Conservation (phyloP, 2,329 filamentous ascomycete species). For the Fusarium torreyae region DNA sequence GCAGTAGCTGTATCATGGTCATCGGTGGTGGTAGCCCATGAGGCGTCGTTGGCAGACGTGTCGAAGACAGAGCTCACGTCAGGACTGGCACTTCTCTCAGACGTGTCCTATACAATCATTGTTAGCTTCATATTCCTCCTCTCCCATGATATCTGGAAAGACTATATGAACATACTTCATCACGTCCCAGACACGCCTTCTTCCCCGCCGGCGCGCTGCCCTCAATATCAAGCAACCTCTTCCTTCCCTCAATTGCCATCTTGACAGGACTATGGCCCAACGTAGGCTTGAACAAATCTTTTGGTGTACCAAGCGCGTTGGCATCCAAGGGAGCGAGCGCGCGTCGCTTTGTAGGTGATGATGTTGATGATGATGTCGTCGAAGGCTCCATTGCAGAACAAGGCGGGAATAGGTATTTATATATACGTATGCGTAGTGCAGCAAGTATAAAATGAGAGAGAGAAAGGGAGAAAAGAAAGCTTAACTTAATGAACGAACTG, state of each 20-base stretch:
- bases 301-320: conserved; percentile 58
- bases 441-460: background rate
- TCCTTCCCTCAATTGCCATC: conserved; percentile 49
- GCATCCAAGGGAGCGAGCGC: conserved; percentile 64
- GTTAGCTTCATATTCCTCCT: conserved; percentile 12
- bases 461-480: background rate
- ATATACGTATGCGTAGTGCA: background rate
- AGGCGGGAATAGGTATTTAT: background rate
- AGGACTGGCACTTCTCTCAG: conserved; percentile 56
- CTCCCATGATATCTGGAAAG: background rate
- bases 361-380: conserved; percentile 35
- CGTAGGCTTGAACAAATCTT: conserved; percentile 44
- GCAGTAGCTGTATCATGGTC: conserved; percentile 59
- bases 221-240: conserved; percentile 48
- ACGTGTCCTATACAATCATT: conserved; percentile 42
- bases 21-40: conserved; percentile 65
- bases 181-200: conserved; percentile 54
- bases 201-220: conserved; percentile 50
- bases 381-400: conserved; percentile 43
- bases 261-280: conserved; percentile 46
- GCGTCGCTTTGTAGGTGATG: conserved; percentile 64
- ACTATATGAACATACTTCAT: conserved; percentile 48
- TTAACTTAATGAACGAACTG: background rate
- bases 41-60: conserved; percentile 62
- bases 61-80: conserved; percentile 67